A percentile compares a stretch with the other conserved stretches of the same genome.
Conservation (phyloP, 2,329 filamentous ascomycete genomes). For the Apiospora pterosperma region DNA sequence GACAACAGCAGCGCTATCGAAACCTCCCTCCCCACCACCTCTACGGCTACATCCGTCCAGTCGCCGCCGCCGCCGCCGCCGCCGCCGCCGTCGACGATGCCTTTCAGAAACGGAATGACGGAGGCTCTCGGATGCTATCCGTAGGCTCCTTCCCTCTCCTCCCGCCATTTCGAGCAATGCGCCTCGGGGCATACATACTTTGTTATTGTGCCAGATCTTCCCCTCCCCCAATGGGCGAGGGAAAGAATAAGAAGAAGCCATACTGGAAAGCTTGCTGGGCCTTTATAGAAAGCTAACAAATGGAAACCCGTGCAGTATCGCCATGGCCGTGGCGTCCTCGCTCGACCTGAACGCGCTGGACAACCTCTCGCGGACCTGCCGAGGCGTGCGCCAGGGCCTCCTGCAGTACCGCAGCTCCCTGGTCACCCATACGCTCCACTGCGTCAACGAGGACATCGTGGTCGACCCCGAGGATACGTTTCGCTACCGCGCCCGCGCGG, state of each 20-base stretch:
- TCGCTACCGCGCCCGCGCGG: slow-evolving; percentile 54
- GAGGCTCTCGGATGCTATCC: slow-evolving; percentile 65
- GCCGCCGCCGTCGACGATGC: slow-evolving; percentile 29
- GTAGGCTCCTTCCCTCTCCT: slow-evolving; percentile 45
- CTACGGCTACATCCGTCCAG: not conserved
- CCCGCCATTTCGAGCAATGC: not conserved
- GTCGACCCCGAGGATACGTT: slow-evolving; percentile 54
- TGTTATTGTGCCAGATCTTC: not conserved
- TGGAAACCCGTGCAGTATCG: slow-evolving; percentile 55
- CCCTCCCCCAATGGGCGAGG: not conserved
- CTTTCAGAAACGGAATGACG: slow-evolving; percentile 57
- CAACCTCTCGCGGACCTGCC: slow-evolving; percentile 77
- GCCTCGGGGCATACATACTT: not conserved
- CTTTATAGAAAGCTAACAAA: slow-evolving; percentile 12
- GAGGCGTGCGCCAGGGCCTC: slow-evolving; percentile 72
- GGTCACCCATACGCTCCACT: slow-evolving; percentile 72
- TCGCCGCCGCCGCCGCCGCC: not conserved
- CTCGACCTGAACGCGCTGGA: slow-evolving; percentile 88
- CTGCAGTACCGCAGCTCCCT: slow-evolving; percentile 75
- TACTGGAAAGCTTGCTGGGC: slow-evolving; percentile 3
- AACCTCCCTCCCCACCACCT: not conserved
- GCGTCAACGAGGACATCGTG: slow-evolving; percentile 64
- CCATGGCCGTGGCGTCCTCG: slow-evolving; percentile 68
- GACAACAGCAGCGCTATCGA: not conserved
- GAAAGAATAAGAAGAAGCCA: not conserved